Evolutionary conservation across 2,329 filamentous ascomycete species (phyloP), one percentile per base, ranked within the genome.

Genomic region (Metarhizium sp.): DNA sequence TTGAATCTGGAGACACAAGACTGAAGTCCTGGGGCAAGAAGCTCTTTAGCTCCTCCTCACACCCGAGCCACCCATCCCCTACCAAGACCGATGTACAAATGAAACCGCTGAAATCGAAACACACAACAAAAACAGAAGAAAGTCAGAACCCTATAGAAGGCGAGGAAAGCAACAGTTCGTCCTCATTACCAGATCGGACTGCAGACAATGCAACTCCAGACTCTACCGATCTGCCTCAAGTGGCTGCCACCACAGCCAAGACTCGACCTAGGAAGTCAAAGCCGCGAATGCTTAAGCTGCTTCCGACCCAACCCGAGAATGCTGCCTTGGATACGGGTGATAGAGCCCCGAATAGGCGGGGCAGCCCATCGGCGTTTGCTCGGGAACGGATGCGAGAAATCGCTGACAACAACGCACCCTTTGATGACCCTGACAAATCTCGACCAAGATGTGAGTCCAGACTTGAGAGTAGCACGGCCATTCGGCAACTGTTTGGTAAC

Each of bases 341-440:
- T 16, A 57, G 60, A 29, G 61, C 63, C 40, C 59, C 61, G 29
- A 62, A 61, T 38, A 70, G 72, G 25, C 70, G 71, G 32, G 66
- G 66, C 51, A 75, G 73, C 57, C 73, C 73, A 3, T 75, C 73
- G 4, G 74, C 72, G 7, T 72, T 75, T 62, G 71, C 73, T 30
- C 67, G 73, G 50, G 69, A 73, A 58, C 68, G 73, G 18, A 75
- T 75, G 71, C 69, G 72, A 48, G 66, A 74, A 51, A 72, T 75
- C 58, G 73, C 73, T 10, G 69, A 69, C 52, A 72, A 67, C 36
- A 73, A 73, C 50, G 71, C 72, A 53, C 72, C 73, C 38, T 70
- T 75, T 58, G 73, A 74, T 32, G 73, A 75, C 48, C 71, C 71
- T 7, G 73, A 75, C 58, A 63, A 66, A 51, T 64, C 66, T 51